A percentile compares a stretch with the other conserved stretches of the same genome.
Evolutionary conservation across 306 rosid genomes (phyloP).

Genomic region (Sphenostylis stenocarpa): DNA sequence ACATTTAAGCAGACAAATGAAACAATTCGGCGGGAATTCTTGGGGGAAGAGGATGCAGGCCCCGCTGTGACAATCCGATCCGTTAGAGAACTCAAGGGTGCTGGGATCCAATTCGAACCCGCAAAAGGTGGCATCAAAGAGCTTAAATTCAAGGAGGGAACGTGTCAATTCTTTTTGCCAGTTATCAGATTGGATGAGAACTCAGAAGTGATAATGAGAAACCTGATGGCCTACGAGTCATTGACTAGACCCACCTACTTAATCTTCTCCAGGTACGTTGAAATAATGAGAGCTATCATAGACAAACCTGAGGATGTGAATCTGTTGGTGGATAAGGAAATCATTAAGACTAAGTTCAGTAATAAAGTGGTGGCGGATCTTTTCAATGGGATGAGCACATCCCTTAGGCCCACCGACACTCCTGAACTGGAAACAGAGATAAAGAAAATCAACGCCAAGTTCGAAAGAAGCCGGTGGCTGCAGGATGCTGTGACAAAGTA

Average conservation of each 20-base stretch:
- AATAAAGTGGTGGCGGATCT: background rate
- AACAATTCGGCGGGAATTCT: background rate
- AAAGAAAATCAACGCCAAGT: background rate
- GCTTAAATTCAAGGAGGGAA: background rate
- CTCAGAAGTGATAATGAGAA: background rate
- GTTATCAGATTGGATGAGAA: background rate
- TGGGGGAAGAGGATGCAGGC: background rate
- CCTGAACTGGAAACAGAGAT: background rate
- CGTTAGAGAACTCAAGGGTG: background rate
- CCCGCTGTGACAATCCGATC: background rate
- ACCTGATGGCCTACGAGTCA: background rate
- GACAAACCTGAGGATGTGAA: constrained; percentile 21
- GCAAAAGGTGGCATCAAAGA: background rate
- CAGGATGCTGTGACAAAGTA: background rate
- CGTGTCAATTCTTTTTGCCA: constrained; percentile 3
- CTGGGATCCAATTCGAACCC: background rate
- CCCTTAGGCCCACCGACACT: background rate
- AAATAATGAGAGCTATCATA: constrained; percentile 34
- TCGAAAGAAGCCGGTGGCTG: background rate
- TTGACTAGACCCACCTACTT: background rate
- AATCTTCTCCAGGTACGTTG: background rate
- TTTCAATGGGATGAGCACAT: constrained; percentile 22
- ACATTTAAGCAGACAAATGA: background rate
- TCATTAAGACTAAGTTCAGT: background rate
- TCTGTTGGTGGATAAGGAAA: background rate